These are phyloP conservation scores for Fragilariopsis cylindrus DNA, from an alignment of 108 stramenopile genomes.

Conservation along the genomic window DNA sequence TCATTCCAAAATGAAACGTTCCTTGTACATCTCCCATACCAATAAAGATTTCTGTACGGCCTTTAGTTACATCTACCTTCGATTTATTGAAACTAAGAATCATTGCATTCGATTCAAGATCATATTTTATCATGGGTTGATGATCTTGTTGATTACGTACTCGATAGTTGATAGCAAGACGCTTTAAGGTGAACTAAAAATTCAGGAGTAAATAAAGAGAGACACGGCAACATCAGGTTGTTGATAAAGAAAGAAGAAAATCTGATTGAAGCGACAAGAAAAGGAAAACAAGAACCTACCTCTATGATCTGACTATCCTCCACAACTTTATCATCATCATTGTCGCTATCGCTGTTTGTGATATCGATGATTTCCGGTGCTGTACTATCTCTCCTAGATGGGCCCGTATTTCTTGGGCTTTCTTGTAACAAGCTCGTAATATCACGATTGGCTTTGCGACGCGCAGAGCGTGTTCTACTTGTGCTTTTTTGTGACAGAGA, in stretches of 20 bases:
- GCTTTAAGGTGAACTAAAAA: slow-evolving; percentile 39
- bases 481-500: no score
- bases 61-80: neutral
- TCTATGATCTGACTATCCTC: neutral
- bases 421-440: neutral
- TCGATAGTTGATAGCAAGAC: slow-evolving; percentile 56
- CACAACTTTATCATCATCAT: neutral
- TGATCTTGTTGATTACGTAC: slow-evolving; percentile 38
- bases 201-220: neutral
- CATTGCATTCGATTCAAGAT: slow-evolving; percentile 33
- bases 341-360: slow-evolving; percentile 26
- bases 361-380: slow-evolving; percentile 14
- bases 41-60: slow-evolving; percentile 10
- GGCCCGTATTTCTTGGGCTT: neutral
- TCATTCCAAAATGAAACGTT: slow-evolving; percentile 37
- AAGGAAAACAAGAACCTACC: neutral
- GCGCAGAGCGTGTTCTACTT: no score
- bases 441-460: neutral
- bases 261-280: neutral
- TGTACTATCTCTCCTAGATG: neutral
- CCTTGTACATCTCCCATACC: slow-evolving; percentile 42
- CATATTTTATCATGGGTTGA: slow-evolving; percentile 1
- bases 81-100: slow-evolving; percentile 22
- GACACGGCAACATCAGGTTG: neutral
- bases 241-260: neutral